Evolutionary conservation across 2,329 filamentous ascomycete species (phyloP).

Genomic region (Microsporum audouinii): DNA sequence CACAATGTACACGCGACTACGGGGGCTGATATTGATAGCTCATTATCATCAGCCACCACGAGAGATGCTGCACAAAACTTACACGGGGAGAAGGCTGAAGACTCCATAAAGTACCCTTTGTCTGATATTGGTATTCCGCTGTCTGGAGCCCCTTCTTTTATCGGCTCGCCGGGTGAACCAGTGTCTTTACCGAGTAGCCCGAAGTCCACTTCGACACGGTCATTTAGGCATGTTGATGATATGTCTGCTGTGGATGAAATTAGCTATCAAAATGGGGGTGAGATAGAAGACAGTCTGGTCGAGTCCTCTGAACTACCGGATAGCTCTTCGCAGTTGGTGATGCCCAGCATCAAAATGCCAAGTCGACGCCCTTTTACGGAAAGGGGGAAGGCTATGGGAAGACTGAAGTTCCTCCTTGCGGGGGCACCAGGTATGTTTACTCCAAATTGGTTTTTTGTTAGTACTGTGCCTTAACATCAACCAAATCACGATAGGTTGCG

Average conservation of each 20-base stretch:
- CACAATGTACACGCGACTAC: not conserved
- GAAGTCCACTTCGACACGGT: slow-evolving; percentile 48
- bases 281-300: slow-evolving; percentile 41
- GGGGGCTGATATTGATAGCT: not conserved
- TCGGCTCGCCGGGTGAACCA: slow-evolving; percentile 37
- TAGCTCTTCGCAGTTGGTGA: slow-evolving; percentile 66
- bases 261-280: slow-evolving; percentile 43
- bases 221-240: slow-evolving; percentile 48
- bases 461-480: not conserved
- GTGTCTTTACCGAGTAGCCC: slow-evolving; percentile 48
- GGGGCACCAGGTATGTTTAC: slow-evolving; percentile 55
- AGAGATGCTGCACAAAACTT: not conserved
- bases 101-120: not conserved
- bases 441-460: slow-evolving; percentile 1
- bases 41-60: not conserved
- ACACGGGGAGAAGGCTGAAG: not conserved
- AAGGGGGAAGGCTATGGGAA: slow-evolving; percentile 70
- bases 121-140: slow-evolving; percentile 16
- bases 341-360: slow-evolving; percentile 92
- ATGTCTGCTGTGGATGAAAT: slow-evolving; percentile 44
- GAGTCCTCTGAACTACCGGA: slow-evolving; percentile 24
- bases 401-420: slow-evolving; percentile 78
- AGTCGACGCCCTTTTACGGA: slow-evolving; percentile 79
- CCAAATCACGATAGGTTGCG: slow-evolving; percentile 47
- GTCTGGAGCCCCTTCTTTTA: slow-evolving; percentile 38